Conservation (phyloP, 2,329 filamentous ascomycete species). For the Fusarium avenaceum region DNA sequence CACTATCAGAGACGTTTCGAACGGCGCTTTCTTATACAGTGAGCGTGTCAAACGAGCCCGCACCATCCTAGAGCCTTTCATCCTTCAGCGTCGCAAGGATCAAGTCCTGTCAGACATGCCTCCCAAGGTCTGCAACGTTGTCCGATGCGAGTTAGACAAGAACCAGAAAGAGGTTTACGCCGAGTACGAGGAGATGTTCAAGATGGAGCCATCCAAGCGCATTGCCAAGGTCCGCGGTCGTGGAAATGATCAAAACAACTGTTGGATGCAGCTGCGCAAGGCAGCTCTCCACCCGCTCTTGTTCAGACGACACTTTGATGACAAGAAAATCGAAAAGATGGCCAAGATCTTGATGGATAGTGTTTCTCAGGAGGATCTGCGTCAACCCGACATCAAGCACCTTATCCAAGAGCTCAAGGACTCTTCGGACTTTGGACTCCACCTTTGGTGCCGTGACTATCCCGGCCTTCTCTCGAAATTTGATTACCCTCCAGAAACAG, state of each 20-base stretch:
- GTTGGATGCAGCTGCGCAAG: slow-evolving; percentile 92
- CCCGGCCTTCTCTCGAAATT: slow-evolving; percentile 63
- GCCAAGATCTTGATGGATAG: slow-evolving; percentile 80
- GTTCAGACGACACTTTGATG: slow-evolving; percentile 83
- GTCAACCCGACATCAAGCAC: slow-evolving; percentile 65
- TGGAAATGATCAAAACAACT: slow-evolving; percentile 72
- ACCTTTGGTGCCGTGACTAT: slow-evolving; percentile 74
- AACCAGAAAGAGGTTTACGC: slow-evolving; percentile 81
- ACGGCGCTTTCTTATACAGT: slow-evolving; percentile 86
- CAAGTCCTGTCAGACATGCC: slow-evolving; percentile 91
- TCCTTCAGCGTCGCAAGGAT: slow-evolving; percentile 91
- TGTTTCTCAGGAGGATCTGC: slow-evolving; percentile 68
- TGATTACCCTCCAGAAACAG: slow-evolving; percentile 66
- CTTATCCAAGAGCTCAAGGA: slow-evolving; percentile 68
- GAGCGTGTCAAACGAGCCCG: slow-evolving; percentile 89
- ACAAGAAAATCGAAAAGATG: slow-evolving; percentile 82
- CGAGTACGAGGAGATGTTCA: slow-evolving; percentile 72
- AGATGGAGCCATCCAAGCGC: slow-evolving; percentile 69
- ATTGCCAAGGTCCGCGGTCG: slow-evolving; percentile 63
- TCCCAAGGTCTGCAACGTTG: slow-evolving; percentile 80
- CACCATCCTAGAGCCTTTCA: slow-evolving; percentile 94
- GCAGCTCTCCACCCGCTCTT: slow-evolving; percentile 92
- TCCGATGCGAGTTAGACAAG: slow-evolving; percentile 83
- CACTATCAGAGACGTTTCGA: slow-evolving; percentile 81
- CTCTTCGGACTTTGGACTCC: slow-evolving; percentile 75